Base-by-base conservation (phyloP, 768 basidiomycete species). In the Pisolithus sp. region DNA sequence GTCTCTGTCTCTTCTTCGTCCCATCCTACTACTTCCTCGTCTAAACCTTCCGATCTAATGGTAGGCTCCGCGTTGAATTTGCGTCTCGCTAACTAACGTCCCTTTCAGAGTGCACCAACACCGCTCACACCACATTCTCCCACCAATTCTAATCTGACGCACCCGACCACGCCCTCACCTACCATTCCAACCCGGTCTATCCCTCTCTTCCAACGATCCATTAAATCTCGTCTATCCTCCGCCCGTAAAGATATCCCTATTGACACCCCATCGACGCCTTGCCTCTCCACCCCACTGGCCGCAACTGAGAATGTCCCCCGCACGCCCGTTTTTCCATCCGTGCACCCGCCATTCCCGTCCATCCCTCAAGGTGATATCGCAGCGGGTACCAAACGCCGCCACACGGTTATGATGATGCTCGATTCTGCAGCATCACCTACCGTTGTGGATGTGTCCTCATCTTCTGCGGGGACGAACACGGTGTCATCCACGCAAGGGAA, bases 321-420 rank as follows among this genome's bases (percentile, higher is more conserved):
- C 38, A 53, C 53, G 10, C 59, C 68, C 6, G 41, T 61, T 6
- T 34, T 66, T 38, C 56, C 43, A 18, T 20, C 21, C 10, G 8
- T 21, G 18, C 40, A 42, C 23, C 58, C 5, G 52, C 59, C 7
- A 51, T 59, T 45, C 20, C 53, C 12, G 45, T 50, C 74, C 26
- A 65, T 76, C 12, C 54, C 67, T 12, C 61, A 64, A 24, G 5
- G 54, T 4, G 67, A 68, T 28, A 62, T 81, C 37, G 67, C 77
- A 4, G 74, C 79, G 0, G 86, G 85, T 30, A 73, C 79, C 1
- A 90, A 90, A 67, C 81, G 89, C 7, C 78, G 88, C 31, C 85
- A 90, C 58, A 84, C 85, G 0, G 76, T 85, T 60, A 86, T 89
- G 82, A 82, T 86, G 77, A 79, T 84, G 76, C 75, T 85, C 3